Conservation (phyloP, 345 rosid genomes). For the Aegle marmelos region DNA sequence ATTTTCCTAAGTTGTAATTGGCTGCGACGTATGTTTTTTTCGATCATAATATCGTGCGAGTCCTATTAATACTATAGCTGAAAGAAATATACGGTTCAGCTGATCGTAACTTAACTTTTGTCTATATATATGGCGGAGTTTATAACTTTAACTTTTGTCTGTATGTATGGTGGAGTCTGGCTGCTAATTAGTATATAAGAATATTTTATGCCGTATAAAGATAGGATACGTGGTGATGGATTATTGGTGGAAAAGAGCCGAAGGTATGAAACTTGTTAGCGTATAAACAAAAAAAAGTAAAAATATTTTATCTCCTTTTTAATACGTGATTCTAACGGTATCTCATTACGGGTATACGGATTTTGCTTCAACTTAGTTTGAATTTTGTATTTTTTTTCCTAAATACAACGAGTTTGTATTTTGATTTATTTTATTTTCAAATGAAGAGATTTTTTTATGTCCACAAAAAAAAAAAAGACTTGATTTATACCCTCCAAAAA, state of each 20-base stretch:
- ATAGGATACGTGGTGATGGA: neutral
- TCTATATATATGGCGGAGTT: no score
- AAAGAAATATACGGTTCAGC: no score
- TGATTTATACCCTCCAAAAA: neutral
- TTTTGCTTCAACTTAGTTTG: neutral
- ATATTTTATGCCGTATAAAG: no score
- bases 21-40: no score
- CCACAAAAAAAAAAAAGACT: neutral
- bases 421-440: neutral
- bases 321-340: neutral
- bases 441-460: neutral
- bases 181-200: no score
- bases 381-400: neutral
- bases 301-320: neutral
- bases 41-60: no score
- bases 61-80: no score
- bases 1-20: no score
- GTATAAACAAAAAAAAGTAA: neutral
- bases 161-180: no score
- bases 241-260: neutral
- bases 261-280: neutral
- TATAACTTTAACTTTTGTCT: no score
- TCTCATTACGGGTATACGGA: neutral
- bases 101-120: no score
- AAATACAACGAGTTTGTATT: neutral